Evolutionary conservation across 345 rosid species (phyloP).

Genomic region (Eucalyptus erythrocorys): DNA sequence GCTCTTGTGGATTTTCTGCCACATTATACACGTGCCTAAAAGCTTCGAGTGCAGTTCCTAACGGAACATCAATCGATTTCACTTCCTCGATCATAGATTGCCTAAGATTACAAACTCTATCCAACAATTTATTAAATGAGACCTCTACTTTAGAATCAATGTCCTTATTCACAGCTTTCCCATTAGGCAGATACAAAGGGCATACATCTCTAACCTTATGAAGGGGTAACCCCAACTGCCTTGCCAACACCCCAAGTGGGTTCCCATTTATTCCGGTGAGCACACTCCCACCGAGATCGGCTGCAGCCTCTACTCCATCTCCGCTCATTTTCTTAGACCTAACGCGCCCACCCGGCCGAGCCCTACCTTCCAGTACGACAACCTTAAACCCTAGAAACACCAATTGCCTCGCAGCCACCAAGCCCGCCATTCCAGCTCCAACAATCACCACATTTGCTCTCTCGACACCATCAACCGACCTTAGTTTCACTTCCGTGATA

Average conservation of each 20-base stretch:
- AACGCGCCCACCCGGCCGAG: slow-evolving; percentile 80
- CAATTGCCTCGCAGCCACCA: slow-evolving; percentile 83
- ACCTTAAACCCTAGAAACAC: slow-evolving; percentile 85
- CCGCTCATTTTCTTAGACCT: slow-evolving; percentile 76
- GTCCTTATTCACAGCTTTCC: slow-evolving; percentile 62
- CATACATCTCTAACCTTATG: slow-evolving; percentile 96
- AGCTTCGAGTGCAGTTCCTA: slow-evolving; percentile 85
- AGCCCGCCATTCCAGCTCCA: slow-evolving; percentile 84
- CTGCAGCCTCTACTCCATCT: slow-evolving; percentile 68
- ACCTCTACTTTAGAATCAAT: slow-evolving; percentile 76
- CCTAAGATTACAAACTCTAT: slow-evolving; percentile 93
- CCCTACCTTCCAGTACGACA: slow-evolving; percentile 80
- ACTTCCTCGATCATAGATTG: slow-evolving; percentile 94
- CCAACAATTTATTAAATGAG: slow-evolving; percentile 75
- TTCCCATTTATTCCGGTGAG: slow-evolving; percentile 92
- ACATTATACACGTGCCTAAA: slow-evolving; percentile 70
- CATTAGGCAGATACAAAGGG: slow-evolving; percentile 82
- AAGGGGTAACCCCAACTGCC: slow-evolving; percentile 79
- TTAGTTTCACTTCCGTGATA: slow-evolving; percentile 57
- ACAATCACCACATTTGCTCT: slow-evolving; percentile 70
- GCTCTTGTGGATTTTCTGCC: slow-evolving; percentile 67
- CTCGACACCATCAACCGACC: slow-evolving; percentile 33
- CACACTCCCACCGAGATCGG: slow-evolving; percentile 92
- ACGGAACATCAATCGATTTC: slow-evolving; percentile 68
- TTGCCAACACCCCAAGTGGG: slow-evolving; percentile 85